Percentiles rank a stretch among this genome's conserved stretches.
These are phyloP conservation scores for Gliomastix tumulicola DNA, from an alignment of 2,329 filamentous ascomycete genomes.

Conservation along the genomic window DNA sequence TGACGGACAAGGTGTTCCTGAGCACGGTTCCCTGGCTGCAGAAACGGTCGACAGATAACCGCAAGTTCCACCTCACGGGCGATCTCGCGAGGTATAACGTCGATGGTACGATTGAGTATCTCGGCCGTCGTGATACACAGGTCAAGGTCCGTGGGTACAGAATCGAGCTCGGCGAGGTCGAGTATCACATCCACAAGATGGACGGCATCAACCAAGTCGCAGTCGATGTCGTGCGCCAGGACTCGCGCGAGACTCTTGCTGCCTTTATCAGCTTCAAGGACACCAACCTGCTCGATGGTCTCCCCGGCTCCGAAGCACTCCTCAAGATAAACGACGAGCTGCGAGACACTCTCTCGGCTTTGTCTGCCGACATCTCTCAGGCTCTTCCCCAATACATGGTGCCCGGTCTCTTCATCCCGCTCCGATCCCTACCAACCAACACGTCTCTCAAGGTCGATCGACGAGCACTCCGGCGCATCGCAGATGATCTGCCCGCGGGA, in stretches of 20 bases:
- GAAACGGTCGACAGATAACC: background rate
- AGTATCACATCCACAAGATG: background rate
- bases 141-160: conserved; percentile 4
- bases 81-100: conserved; percentile 1
- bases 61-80: conserved; percentile 1
- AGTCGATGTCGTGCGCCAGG: background rate
- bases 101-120: conserved; percentile 1
- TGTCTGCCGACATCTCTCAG: background rate
- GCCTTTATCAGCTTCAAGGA: conserved; percentile 4
- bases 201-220: background rate
- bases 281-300: too few species aligned
- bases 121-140: conserved; percentile 2
- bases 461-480: background rate
- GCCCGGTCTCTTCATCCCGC: conserved; percentile 8
- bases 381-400: conserved; percentile 8
- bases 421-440: conserved; percentile 7
- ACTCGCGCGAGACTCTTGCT: background rate
- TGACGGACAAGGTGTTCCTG: background rate
- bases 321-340: too few species aligned
- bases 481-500: background rate
- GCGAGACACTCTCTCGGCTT: too few species aligned
- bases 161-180: conserved; percentile 4
- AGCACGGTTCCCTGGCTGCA: background rate
- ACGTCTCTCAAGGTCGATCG: conserved; percentile 9
- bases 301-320: too few species aligned